These are phyloP conservation scores for Casuarina equisetifolia DNA, from an alignment of 306 rosid species.

Conservation along the genomic window DNA sequence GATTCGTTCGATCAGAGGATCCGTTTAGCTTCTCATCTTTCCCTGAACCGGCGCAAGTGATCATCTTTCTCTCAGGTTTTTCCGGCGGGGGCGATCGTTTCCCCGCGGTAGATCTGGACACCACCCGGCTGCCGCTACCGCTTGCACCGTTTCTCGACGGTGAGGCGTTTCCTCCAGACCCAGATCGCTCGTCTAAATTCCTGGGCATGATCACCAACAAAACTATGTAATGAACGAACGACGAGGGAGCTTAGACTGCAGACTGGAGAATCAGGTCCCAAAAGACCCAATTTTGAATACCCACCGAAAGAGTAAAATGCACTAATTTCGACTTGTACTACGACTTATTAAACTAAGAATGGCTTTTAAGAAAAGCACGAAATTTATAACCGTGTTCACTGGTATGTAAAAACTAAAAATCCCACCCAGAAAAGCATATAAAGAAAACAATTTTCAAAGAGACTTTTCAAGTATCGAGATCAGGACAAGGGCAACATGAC, in stretches of 20 bases:
- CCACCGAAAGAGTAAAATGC: constrained; percentile 1
- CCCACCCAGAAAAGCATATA: neutral
- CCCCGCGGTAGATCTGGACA: constrained; percentile 47
- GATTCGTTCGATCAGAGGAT: constrained; percentile 37
- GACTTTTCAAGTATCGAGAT: constrained; percentile 10
- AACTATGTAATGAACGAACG: constrained; percentile 3
- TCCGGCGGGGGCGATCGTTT: constrained; percentile 46
- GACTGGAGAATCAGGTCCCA: constrained; percentile 13
- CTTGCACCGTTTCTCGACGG: constrained; percentile 47
- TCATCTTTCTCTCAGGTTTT: constrained; percentile 46
- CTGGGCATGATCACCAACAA: constrained; percentile 44
- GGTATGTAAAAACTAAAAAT: neutral
- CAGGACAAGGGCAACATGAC: constrained; percentile 16
- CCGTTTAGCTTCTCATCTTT: constrained; percentile 53
- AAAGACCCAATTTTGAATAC: constrained; percentile 9
- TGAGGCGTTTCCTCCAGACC: constrained; percentile 40
- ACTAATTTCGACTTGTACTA: neutral
- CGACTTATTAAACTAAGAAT: constrained; percentile 10
- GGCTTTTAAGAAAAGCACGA: neutral
- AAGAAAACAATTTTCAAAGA: constrained; percentile 17
- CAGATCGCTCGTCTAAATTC: constrained; percentile 56
- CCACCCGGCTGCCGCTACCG: constrained; percentile 32
- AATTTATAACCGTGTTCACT: neutral
- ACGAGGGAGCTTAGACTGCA: neutral
- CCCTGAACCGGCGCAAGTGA: constrained; percentile 34